phyloP scores from a whole-genome alignment of 169 alveolate genomes.

The Plasmodium fragile region DNA sequence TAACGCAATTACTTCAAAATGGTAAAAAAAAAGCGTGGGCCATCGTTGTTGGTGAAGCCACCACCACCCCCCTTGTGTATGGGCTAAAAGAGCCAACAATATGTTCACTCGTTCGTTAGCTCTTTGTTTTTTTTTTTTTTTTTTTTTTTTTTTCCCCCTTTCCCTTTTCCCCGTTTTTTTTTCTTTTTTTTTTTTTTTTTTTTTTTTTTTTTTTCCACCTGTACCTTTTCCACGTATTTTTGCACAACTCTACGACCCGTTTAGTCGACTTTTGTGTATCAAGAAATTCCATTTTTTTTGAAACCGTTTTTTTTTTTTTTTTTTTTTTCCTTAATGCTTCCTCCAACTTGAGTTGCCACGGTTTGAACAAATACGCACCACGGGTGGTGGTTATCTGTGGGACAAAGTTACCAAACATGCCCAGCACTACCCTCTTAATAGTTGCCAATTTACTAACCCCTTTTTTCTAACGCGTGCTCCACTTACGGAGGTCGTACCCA shows the following conservation, averaged over 20 bases:
- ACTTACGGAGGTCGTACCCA: neutral
- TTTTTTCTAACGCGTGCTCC: neutral
- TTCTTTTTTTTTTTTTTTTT: conserved; percentile 1
- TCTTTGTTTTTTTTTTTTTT: neutral
- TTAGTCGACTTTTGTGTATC: neutral
- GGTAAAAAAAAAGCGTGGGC: neutral
- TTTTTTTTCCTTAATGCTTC: neutral
- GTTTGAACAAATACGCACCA: neutral
- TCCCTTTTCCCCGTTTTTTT: neutral
- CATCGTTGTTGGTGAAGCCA: neutral
- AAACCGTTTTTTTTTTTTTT: neutral
- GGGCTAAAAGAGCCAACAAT: neutral
- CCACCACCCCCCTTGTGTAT: neutral
- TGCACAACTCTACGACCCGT: neutral
- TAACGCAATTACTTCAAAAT: neutral
- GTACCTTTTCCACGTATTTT: neutral
- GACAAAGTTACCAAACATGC: neutral
- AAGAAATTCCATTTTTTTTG: neutral
- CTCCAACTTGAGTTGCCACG: neutral
- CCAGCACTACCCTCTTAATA: neutral
- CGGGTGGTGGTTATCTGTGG: neutral
- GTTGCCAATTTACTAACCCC: neutral
- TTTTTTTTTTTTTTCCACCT: neutral
- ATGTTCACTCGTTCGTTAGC: neutral
- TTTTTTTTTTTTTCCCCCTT: neutral